Conservation (phyloP, 1,139 yeast genomes). For the Kurtzmaniella quercitrusa region DNA sequence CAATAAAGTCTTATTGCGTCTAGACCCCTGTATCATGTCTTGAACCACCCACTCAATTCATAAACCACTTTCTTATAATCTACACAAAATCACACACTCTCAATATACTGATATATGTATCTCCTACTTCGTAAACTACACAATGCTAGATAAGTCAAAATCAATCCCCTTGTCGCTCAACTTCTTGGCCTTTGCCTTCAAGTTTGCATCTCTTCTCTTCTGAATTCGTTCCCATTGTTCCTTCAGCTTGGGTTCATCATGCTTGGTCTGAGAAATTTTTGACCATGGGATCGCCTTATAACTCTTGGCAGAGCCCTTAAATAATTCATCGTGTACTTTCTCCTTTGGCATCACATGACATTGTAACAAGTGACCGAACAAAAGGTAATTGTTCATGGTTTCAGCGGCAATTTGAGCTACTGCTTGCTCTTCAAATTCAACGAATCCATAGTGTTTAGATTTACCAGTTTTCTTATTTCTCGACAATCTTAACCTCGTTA, state of each 20-base stretch:
- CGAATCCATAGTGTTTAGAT: slow-evolving; percentile 88
- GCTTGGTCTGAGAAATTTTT: slow-evolving; percentile 48
- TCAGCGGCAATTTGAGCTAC: slow-evolving; percentile 90
- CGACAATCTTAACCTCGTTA: slow-evolving; percentile 72
- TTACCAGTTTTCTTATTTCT: slow-evolving; percentile 89
- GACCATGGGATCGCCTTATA: slow-evolving; percentile 64
- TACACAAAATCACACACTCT: no score
- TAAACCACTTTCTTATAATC: no score
- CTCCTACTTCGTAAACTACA: slow-evolving; percentile 3
- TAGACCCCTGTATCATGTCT: no score
- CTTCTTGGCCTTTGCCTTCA: slow-evolving; percentile 40
- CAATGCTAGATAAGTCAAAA: slow-evolving; percentile 24
- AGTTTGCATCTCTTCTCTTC: slow-evolving; percentile 42
- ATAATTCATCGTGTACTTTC: slow-evolving; percentile 40
- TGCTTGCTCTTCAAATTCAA: slow-evolving; percentile 70
- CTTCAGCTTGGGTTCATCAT: slow-evolving; percentile 53
- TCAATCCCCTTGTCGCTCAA: slow-evolving; percentile 55
- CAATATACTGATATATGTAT: neutral
- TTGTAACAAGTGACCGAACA: slow-evolving; percentile 80
- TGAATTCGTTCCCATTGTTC: slow-evolving; percentile 55
- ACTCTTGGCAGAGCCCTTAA: slow-evolving; percentile 50
- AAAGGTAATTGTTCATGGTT: slow-evolving; percentile 89
- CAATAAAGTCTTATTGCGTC: no score
- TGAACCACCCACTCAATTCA: no score
- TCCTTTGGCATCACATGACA: slow-evolving; percentile 52